Conservation (phyloP, 768 basidiomycete genomes). For the Tricholoma saponaceum region DNA sequence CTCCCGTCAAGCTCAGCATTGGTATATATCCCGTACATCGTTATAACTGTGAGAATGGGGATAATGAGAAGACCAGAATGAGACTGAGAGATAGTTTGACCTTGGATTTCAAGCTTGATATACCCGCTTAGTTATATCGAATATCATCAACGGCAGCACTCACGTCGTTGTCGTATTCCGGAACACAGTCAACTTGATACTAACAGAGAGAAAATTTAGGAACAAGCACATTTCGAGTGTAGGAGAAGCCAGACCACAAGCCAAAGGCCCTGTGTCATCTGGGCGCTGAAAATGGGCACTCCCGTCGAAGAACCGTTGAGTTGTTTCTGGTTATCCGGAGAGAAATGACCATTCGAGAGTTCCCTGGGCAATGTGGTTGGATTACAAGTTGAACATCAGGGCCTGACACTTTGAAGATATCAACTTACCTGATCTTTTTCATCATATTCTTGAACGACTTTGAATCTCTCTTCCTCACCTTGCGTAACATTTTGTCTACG, state of each 20-base stretch:
- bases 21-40: slow-evolving; percentile 35
- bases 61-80: neutral
- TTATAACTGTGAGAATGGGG: slow-evolving; percentile 20
- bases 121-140: neutral
- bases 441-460: slow-evolving; percentile 49
- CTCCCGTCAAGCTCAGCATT: slow-evolving; percentile 35
- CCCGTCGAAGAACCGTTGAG: slow-evolving; percentile 9
- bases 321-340: slow-evolving; percentile 10
- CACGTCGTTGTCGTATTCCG: slow-evolving; percentile 29
- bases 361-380: slow-evolving; percentile 37
- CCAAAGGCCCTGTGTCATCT: slow-evolving; percentile 46
- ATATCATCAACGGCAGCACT: neutral
- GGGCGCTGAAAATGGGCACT: slow-evolving; percentile 12
- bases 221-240: neutral
- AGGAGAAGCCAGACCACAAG: slow-evolving; percentile 15
- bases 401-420: neutral
- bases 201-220: slow-evolving; percentile 9
- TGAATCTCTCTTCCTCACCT: slow-evolving; percentile 38
- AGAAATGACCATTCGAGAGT: slow-evolving; percentile 40
- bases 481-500: slow-evolving; percentile 47
- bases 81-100: neutral
- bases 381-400: neutral
- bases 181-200: slow-evolving; percentile 48
- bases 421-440: slow-evolving; percentile 62
- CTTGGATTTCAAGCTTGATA: neutral